Conservation (phyloP, 306 rosid genomes). For the Prunus davidiana region DNA sequence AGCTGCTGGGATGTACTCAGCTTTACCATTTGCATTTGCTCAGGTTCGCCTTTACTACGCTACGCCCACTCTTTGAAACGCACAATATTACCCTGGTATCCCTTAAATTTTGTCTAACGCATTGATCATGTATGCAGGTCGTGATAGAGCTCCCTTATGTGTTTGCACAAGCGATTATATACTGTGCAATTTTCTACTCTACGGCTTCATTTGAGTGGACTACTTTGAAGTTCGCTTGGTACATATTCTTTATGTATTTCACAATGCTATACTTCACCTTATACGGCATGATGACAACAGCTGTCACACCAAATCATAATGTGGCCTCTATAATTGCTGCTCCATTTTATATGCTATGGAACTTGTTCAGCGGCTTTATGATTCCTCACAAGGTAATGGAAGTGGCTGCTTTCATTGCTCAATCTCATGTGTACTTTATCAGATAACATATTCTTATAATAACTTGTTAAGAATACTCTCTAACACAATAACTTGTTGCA, state of each 20-base stretch:
- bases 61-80: neutral
- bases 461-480: neutral
- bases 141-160: slow-evolving; percentile 92
- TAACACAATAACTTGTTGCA: neutral
- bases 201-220: slow-evolving; percentile 87
- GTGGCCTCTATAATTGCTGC: slow-evolving; percentile 92
- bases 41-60: slow-evolving; percentile 52
- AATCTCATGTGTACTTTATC: neutral
- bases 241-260: slow-evolving; percentile 88
- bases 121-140: slow-evolving; percentile 51
- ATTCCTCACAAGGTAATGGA: slow-evolving; percentile 88
- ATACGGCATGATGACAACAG: slow-evolving; percentile 99
- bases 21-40: slow-evolving; percentile 92
- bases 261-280: slow-evolving; percentile 96
- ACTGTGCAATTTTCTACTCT: slow-evolving; percentile 84
- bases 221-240: slow-evolving; percentile 72
- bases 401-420: slow-evolving; percentile 13
- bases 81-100: slow-evolving; percentile 12
- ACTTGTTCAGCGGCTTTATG: slow-evolving; percentile 99
- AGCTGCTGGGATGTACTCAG: slow-evolving; percentile 95
- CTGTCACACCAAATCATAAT: slow-evolving; percentile 93
- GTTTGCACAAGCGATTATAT: slow-evolving; percentile 73
- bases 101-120: slow-evolving; percentile 25
- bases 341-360: slow-evolving; percentile 98
- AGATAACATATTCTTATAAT: no score